Conservation (phyloP, 176 grass and related monocot species). For the Chloris gayana region DNA sequence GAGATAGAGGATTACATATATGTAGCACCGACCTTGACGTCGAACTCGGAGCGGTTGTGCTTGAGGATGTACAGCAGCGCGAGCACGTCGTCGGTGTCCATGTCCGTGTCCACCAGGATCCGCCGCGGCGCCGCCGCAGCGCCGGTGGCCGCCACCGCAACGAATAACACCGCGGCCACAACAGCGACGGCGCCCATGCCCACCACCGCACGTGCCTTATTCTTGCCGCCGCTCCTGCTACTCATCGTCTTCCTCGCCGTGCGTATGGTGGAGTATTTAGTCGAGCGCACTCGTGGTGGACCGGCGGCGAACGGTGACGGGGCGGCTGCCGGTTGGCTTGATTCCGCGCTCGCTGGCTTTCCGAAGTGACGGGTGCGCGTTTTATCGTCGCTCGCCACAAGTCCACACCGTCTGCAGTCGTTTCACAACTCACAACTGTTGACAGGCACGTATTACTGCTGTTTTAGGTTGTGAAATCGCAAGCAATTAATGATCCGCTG, state of each 20-base stretch:
- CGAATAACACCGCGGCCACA: not conserved
- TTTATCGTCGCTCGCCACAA: constrained; percentile 27
- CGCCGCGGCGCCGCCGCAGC: constrained; percentile 32
- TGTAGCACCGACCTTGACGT: constrained; percentile 58
- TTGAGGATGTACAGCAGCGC: constrained; percentile 89
- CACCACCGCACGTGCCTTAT: not conserved
- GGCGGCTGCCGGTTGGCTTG: not conserved
- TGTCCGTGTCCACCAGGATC: constrained; percentile 85
- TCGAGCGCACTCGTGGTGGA: not conserved
- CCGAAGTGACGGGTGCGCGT: constrained; percentile 11
- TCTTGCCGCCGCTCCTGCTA: not conserved
- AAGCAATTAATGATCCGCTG: not conserved
- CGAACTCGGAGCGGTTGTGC: constrained; percentile 72
- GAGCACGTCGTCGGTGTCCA: constrained; percentile 84
- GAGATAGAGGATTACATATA: not conserved
- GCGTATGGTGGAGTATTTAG: no score
- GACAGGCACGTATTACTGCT: not conserved
- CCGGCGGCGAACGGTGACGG: not conserved
- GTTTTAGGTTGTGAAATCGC: not conserved
- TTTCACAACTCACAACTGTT: not conserved
- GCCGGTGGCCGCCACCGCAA: not conserved
- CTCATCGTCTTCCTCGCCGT: not conserved
- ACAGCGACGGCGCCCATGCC: not conserved
- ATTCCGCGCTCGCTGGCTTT: not conserved
- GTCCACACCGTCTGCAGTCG: not conserved